Conservation (phyloP, 208 protist species). For the Leishmania guyanensis region DNA sequence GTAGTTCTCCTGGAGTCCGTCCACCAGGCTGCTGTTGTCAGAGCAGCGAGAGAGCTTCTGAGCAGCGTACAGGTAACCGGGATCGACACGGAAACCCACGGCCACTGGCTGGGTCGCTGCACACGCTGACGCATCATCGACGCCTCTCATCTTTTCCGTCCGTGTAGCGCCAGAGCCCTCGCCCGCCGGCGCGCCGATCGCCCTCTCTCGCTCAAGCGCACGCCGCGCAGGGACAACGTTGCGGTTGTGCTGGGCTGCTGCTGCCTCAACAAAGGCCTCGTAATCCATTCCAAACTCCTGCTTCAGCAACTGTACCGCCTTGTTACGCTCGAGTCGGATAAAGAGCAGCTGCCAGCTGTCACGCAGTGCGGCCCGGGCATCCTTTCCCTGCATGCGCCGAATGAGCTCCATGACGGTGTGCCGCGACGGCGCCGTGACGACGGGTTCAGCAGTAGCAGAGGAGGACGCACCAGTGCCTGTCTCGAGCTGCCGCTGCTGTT, state of each 20-base stretch:
- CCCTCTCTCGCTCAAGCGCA: slow-evolving; percentile 26
- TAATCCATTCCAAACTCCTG: slow-evolving; percentile 73
- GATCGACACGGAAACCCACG: slow-evolving; percentile 73
- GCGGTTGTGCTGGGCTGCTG: slow-evolving; percentile 26
- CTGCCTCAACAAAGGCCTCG: slow-evolving; percentile 48
- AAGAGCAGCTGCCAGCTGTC: slow-evolving; percentile 57
- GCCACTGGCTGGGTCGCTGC: slow-evolving; percentile 19
- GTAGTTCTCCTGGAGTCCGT: slow-evolving; percentile 83
- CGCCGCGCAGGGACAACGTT: slow-evolving; percentile 21
- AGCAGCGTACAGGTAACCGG: slow-evolving; percentile 65
- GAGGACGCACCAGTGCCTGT: neutral
- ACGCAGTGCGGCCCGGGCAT: slow-evolving; percentile 45
- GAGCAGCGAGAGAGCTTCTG: slow-evolving; percentile 37
- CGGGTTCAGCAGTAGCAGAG: neutral
- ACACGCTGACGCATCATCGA: neutral
- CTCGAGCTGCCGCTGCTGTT: slow-evolving; percentile 10
- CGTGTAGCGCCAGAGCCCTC: neutral
- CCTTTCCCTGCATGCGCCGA: slow-evolving; percentile 65
- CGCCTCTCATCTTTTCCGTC: neutral
- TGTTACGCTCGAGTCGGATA: slow-evolving; percentile 46
- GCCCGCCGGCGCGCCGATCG: slow-evolving; percentile 9
- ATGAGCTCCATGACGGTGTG: slow-evolving; percentile 46
- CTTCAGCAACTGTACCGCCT: slow-evolving; percentile 64
- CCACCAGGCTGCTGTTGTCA: slow-evolving; percentile 45
- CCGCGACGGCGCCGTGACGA: neutral